These are phyloP conservation scores for Amylocystis lapponica DNA, from an alignment of 768 basidiomycete genomes.

Conservation along the genomic window DNA sequence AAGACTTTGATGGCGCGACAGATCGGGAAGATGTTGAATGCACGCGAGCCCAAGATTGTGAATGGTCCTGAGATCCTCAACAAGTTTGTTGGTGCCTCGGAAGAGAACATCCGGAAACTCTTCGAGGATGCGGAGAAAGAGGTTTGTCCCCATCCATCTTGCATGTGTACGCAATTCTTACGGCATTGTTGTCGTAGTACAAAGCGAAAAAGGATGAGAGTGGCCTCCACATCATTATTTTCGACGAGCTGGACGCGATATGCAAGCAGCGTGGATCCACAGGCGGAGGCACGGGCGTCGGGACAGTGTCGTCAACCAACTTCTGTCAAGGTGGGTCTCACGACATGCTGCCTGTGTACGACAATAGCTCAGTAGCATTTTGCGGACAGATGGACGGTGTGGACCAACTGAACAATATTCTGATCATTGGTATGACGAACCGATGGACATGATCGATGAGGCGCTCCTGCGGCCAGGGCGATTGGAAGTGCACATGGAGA, in stretches of 20 bases:
- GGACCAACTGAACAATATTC: slow-evolving; percentile 96
- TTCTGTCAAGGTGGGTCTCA: slow-evolving; percentile 87
- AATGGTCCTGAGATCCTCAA: slow-evolving; percentile 97
- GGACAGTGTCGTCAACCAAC: slow-evolving; percentile 98
- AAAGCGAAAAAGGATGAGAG: slow-evolving; percentile 97
- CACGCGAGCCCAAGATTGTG: slow-evolving; percentile 94
- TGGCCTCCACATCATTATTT: slow-evolving; percentile 98
- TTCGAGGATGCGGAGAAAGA: slow-evolving; percentile 99
- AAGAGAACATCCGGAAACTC: slow-evolving; percentile 96
- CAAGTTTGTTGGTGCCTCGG: slow-evolving; percentile 95
- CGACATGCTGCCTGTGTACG: not conserved
- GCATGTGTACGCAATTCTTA: not conserved
- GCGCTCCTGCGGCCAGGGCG: slow-evolving; percentile 95
- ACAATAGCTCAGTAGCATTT: not conserved
- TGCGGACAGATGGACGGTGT: slow-evolving; percentile 91
- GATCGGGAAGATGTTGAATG: slow-evolving; percentile 99
- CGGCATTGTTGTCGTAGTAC: slow-evolving; percentile 48
- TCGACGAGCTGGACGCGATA: slow-evolving; percentile 97
- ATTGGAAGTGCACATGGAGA: slow-evolving; percentile 99
- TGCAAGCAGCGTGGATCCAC: slow-evolving; percentile 98
- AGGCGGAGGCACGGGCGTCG: slow-evolving; percentile 89
- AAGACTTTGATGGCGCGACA: slow-evolving; percentile 98
- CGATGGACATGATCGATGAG: slow-evolving; percentile 98
- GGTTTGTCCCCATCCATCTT: slow-evolving; percentile 34
- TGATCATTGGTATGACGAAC: slow-evolving; percentile 99